Base-by-base conservation (phyloP, 305 asterid genomes). In the Fraxinus angustifolia region DNA sequence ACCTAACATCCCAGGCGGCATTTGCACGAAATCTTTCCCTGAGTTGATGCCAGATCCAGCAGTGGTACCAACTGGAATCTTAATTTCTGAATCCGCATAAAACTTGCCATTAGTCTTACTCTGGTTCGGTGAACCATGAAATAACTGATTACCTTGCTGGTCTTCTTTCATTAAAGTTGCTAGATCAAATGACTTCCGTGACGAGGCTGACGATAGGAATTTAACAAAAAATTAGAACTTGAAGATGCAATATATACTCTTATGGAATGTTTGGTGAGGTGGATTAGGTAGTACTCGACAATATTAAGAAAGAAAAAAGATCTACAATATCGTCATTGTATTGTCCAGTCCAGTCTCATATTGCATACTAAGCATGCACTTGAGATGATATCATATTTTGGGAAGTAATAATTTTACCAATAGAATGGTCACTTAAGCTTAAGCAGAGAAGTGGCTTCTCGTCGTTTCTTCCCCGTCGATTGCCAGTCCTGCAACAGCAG, bases 361-460 rank as follows among this genome's bases (percentile, higher is more conserved):
- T n/a, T 70, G 5, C 45, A 71, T 33, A 71, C 10, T 6, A 14
- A 31, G 26, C 12, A 31, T 16, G 2, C 45, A 16, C 75, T 31
- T 31, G 19, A 33, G 26, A 30, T 70, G 23, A 71, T 16, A 70
- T 31, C 42, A 28, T 65, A 65, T 4, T 33, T 31, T 70, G 75
- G 75, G 75, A 70, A 14, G 23, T 71, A 71, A 33, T 17, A 77
- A 48, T 6, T 6, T 72, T 89, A 89, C 92, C 90, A 8, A 60
- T 78, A 82, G 92, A 87, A 73, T 89, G 82, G 79, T 89, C 90
- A 65, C 86, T 87, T 40, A 85, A 70, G 87, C 92, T 89, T 80
- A 89, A 83, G 82, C 89, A 85, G 80, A 89, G 90, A 84, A 89
- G 90, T 81, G 92, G 92, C 40, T 89, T 86, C 80, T 87, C 88